Conservation (phyloP, 179 eudicot species). For the Silene coronaria region DNA sequence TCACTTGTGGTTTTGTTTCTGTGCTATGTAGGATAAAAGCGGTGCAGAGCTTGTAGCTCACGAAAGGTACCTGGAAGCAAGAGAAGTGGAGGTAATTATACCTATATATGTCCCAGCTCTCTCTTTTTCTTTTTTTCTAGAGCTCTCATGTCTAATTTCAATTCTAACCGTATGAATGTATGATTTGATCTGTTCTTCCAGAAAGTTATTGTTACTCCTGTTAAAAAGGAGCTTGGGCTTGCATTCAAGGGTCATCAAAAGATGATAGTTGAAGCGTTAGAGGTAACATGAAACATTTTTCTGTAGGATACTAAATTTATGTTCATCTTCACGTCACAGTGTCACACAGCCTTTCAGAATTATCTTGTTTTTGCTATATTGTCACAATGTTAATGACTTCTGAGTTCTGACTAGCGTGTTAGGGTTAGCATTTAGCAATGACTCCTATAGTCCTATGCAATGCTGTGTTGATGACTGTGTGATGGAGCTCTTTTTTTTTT, state of each 20-base stretch:
- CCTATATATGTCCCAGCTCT: background rate
- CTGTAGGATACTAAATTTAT: background rate
- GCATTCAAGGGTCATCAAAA: conserved; percentile 88
- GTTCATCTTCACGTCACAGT: background rate
- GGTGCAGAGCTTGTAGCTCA: conserved; percentile 78
- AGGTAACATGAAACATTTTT: conserved; percentile 37
- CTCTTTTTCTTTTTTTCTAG: conserved; percentile 1
- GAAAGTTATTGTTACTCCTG: conserved; percentile 78
- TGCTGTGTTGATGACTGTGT: no score
- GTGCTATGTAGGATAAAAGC: conserved; percentile 61
- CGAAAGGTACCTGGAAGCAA: conserved; percentile 80
- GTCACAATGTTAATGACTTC: background rate
- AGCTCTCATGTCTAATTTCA: background rate
- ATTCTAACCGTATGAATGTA: background rate
- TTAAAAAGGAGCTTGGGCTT: conserved; percentile 86
- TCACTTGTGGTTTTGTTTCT: conserved; percentile 1
- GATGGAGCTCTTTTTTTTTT: background rate
- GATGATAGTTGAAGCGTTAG: conserved; percentile 80
- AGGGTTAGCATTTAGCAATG: background rate
- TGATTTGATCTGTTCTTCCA: conserved; percentile 24
- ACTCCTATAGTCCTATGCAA: background rate
- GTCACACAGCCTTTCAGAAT: background rate
- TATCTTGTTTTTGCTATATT: background rate
- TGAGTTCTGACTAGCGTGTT: background rate
- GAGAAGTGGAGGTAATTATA: conserved; percentile 71